A percentile compares a stretch with the other conserved stretches of the same genome.
phyloP scores from a whole-genome alignment of 2,329 filamentous ascomycete species.

The Ramularia endophylla region DNA sequence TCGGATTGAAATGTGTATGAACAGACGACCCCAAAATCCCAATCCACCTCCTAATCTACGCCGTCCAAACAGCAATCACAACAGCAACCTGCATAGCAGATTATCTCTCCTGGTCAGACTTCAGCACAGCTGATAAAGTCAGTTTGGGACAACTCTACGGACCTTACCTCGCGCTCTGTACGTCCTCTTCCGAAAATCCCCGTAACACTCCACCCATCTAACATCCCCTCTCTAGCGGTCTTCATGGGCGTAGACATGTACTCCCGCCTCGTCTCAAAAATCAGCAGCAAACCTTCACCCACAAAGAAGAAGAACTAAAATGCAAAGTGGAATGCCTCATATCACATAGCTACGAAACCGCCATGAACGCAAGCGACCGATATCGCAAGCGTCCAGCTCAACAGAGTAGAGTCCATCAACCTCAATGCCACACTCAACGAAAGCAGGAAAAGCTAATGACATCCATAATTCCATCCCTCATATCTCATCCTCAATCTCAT shows the following conservation, averaged over 20 bases:
- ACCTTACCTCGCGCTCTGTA: conserved; percentile 53
- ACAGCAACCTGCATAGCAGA: conserved; percentile 59
- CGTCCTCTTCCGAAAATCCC: conserved; percentile 23
- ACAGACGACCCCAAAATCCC: conserved; percentile 53
- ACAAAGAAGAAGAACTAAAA: too few species aligned
- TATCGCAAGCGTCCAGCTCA: too few species aligned
- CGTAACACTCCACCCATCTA: not conserved
- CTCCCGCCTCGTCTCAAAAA: conserved; percentile 20
- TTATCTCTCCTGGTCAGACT: conserved; percentile 50
- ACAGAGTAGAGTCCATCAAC: too few species aligned
- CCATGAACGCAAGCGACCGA: too few species aligned
- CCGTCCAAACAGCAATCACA: conserved; percentile 54
- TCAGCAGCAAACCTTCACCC: too few species aligned
- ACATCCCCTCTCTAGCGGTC: conserved; percentile 24
- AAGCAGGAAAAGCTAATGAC: too few species aligned
- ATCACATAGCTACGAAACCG: too few species aligned
- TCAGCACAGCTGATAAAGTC: conserved; percentile 42
- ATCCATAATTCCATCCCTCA: too few species aligned
- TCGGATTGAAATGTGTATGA: too few species aligned
- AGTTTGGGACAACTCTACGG: conserved; percentile 50
- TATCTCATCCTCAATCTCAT: not conserved
- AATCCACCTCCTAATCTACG: conserved; percentile 55
- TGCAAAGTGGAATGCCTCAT: too few species aligned
- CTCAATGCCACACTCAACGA: too few species aligned
- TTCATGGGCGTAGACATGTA: conserved; percentile 42